Base-by-base conservation (phyloP, 23 red algal species). In the Pyropia haitanensis region DNA sequence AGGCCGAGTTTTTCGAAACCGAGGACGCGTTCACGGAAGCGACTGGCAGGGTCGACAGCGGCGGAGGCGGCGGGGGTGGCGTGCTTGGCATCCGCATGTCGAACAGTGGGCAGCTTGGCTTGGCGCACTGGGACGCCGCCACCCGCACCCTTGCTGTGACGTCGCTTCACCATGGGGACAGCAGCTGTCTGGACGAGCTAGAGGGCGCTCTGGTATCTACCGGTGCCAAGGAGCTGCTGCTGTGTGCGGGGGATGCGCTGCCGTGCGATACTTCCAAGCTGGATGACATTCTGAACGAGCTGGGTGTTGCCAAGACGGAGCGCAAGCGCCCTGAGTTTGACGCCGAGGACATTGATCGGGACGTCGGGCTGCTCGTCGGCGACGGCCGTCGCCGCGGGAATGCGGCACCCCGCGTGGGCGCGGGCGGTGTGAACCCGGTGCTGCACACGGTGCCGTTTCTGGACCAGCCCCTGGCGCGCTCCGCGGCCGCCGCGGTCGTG, bases 281-380 rank as follows among this genome's bases (percentile, higher is more conserved):
- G 27, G 21, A 52, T n/a, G 73, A 77, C 51, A 62, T 78, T 3
- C 32, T 79, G 22, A 63, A 68, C 12, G 65, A 71, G 26, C 76
- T 69, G 15, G 73, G 83, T 32, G 64, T 80, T 14, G 83, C 73
- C 27, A 56, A 32, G 12, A 88, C 83, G 5, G 44, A 52, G n/a
- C 64, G 66, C n/a, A 70, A 78, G 54, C 75, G 76, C 51, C 51
- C 29, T 2, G 34, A 27, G n/a, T 88, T 88, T 32, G 49, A 70
- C 27, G 58, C 59, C 13, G 56, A 54, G 46, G 73, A 73, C 51
- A 64, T 79, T 16, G 51, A 39, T 12, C 54, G 24, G 3, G 72
- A 78, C 60, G n/a, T 88, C 26, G 74, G 60, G 50, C 32, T 58
- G 61, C 66, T 88, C n/a, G 72, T 71, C 28, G 83, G 83, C 10